phyloP scores from a whole-genome alignment of 495 filamentous ascomycete genomes.

The Talaromyces stipitatus region DNA sequence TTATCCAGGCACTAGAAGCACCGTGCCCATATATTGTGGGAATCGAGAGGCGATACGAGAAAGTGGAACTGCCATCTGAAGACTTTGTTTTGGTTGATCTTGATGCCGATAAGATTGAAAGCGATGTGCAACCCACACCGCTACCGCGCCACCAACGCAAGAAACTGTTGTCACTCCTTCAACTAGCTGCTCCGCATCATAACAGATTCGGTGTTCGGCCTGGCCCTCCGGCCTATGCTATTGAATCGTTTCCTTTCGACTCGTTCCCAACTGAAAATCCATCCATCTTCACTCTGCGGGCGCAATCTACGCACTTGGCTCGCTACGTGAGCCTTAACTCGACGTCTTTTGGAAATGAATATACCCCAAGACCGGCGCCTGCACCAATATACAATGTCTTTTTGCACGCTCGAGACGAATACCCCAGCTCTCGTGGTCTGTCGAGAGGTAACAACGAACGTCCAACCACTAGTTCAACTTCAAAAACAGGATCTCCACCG shows the following conservation, averaged over 20 bases:
- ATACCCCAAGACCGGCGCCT: slow-evolving; percentile 44
- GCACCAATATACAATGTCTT: slow-evolving; percentile 86
- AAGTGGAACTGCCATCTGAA: slow-evolving; percentile 86
- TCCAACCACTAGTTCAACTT: slow-evolving; percentile 73
- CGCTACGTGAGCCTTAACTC: slow-evolving; percentile 87
- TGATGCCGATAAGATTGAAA: slow-evolving; percentile 81
- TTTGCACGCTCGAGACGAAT: slow-evolving; percentile 62
- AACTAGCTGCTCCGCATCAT: slow-evolving; percentile 85
- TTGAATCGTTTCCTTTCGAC: slow-evolving; percentile 87
- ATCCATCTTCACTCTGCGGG: slow-evolving; percentile 62
- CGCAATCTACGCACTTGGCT: slow-evolving; percentile 63
- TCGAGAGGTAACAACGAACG: slow-evolving; percentile 54
- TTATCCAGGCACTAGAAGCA: slow-evolving; percentile 85
- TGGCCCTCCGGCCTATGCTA: slow-evolving; percentile 87
- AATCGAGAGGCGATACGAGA: slow-evolving; percentile 88
- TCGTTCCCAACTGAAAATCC: slow-evolving; percentile 81
- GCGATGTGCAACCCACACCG: slow-evolving; percentile 60
- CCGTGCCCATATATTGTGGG: slow-evolving; percentile 97
- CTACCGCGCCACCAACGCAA: slow-evolving; percentile 84
- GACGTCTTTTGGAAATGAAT: slow-evolving; percentile 63
- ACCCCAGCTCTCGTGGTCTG: slow-evolving; percentile 31
- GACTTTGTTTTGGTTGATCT: slow-evolving; percentile 94
- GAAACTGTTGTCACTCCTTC: slow-evolving; percentile 81
- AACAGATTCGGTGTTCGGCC: slow-evolving; percentile 76
- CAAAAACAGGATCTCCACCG: slow-evolving; percentile 65